Conservation (phyloP, 2,329 filamentous ascomycete species). For the Aspergillus sp. region DNA sequence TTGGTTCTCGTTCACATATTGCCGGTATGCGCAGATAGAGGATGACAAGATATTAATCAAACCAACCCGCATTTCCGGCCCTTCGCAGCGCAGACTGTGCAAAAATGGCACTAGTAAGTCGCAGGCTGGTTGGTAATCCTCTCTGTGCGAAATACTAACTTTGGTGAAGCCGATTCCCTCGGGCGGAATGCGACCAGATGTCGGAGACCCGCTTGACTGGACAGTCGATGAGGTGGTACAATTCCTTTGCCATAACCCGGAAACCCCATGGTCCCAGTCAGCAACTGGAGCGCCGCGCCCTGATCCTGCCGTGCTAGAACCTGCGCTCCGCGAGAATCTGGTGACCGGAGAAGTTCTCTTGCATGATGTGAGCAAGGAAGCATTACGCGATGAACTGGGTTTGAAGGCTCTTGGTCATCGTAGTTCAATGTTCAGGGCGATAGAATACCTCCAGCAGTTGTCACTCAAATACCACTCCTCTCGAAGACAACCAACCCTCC, state of each 20-base stretch:
- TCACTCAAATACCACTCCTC: conserved; percentile 50
- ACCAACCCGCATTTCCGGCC: too few species aligned
- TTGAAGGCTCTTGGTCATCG: conserved; percentile 59
- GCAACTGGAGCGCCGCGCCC: conserved; percentile 43
- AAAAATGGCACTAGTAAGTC: too few species aligned
- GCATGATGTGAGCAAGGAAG: conserved; percentile 50
- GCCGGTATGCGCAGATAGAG: too few species aligned
- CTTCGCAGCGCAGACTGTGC: too few species aligned
- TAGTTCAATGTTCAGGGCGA: conserved; percentile 55
- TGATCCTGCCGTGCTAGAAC: conserved; percentile 53
- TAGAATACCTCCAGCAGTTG: conserved; percentile 53
- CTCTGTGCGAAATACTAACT: neutral
- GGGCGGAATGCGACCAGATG: conserved; percentile 24
- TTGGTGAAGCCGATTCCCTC: neutral
- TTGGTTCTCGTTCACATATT: too few species aligned
- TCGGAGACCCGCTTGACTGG: conserved; percentile 72
- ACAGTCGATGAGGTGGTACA: conserved; percentile 63
- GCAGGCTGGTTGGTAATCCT: too few species aligned
- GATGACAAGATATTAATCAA: too few species aligned
- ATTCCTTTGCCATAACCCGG: conserved; percentile 59
- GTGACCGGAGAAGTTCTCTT: conserved; percentile 66
- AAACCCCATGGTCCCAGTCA: conserved; percentile 41
- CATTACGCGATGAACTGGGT: conserved; percentile 55
- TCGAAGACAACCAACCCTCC: conserved; percentile 6
- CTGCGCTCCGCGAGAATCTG: conserved; percentile 57